These are phyloP conservation scores for Penicillium verrucosum DNA, from an alignment of 2,329 filamentous ascomycete genomes.

Conservation along the genomic window DNA sequence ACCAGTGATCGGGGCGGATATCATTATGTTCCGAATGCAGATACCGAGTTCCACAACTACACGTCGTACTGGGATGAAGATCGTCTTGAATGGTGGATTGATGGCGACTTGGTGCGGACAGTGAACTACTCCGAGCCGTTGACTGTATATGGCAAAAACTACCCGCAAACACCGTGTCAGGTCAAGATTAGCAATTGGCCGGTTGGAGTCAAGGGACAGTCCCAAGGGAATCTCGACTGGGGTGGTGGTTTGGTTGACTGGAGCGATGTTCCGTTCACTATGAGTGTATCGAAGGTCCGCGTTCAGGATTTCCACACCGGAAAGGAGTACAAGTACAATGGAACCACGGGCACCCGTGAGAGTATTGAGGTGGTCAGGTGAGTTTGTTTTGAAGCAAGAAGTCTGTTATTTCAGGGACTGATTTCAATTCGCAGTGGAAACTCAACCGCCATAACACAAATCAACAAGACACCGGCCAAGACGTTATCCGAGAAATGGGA, in stretches of 20 bases:
- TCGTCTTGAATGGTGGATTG: constrained; percentile 63
- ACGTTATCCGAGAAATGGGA: constrained; percentile 14
- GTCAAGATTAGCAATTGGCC: constrained; percentile 68
- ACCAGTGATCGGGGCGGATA: constrained; percentile 80
- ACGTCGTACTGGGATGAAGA: constrained; percentile 65
- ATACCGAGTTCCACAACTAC: constrained; percentile 46
- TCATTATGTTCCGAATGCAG: constrained; percentile 63
- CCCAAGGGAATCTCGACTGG: constrained; percentile 58
- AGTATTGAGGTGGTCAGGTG: constrained; percentile 58
- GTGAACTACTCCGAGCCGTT: constrained; percentile 59
- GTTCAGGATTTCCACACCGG: constrained; percentile 56
- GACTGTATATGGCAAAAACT: constrained; percentile 50
- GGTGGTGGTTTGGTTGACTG: constrained; percentile 68
- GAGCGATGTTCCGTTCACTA: constrained; percentile 63
- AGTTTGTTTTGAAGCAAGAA: constrained; percentile 11
- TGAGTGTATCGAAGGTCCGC: constrained; percentile 64
- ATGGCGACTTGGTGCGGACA: constrained; percentile 59
- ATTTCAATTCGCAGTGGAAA: constrained; percentile 9
- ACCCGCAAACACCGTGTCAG: constrained; percentile 71
- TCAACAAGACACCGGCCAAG: constrained; percentile 10
- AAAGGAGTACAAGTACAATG: constrained; percentile 65
- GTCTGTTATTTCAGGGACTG: not conserved
- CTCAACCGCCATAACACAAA: constrained; percentile 10
- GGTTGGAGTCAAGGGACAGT: constrained; percentile 51
- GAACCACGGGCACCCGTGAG: constrained; percentile 59